phyloP scores from a whole-genome alignment of 148 eudicot genomes.

The Selenicereus undatus region DNA sequence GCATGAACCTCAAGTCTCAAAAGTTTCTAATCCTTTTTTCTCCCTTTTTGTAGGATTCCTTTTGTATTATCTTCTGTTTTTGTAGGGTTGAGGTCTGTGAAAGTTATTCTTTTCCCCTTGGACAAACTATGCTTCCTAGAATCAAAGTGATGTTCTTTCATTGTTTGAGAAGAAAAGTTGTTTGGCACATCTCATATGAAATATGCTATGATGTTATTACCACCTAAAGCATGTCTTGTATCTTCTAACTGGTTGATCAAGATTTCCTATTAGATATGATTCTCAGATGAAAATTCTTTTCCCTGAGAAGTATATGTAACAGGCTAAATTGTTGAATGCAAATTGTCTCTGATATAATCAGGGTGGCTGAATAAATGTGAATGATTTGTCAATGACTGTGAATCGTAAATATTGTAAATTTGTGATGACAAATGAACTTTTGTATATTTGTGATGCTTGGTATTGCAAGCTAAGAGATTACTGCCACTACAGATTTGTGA shows the following conservation, averaged over 20 bases:
- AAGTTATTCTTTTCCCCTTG: conserved; percentile 19
- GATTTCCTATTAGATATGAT: neutral
- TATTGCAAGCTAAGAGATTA: neutral
- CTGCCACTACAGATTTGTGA: neutral
- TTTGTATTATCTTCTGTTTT: neutral
- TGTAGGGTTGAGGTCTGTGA: neutral
- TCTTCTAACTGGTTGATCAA: neutral
- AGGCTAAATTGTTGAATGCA: neutral
- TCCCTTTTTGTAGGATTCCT: neutral
- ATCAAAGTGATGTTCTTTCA: conserved; percentile 11
- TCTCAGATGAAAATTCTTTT: neutral
- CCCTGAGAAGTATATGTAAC: no score
- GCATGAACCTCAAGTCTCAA: neutral
- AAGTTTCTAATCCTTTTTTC: neutral
- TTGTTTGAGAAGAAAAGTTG: neutral
- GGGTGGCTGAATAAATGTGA: neutral
- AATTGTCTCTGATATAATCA: neutral
- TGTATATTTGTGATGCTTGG: neutral
- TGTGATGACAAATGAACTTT: neutral
- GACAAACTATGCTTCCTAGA: conserved; percentile 2
- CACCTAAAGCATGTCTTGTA: neutral
- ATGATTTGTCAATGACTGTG: neutral
- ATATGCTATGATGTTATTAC: neutral
- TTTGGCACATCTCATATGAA: neutral
- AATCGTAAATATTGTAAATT: neutral